Conservation (phyloP, 2,329 filamentous ascomycete genomes). For the Beauveria sp. region DNA sequence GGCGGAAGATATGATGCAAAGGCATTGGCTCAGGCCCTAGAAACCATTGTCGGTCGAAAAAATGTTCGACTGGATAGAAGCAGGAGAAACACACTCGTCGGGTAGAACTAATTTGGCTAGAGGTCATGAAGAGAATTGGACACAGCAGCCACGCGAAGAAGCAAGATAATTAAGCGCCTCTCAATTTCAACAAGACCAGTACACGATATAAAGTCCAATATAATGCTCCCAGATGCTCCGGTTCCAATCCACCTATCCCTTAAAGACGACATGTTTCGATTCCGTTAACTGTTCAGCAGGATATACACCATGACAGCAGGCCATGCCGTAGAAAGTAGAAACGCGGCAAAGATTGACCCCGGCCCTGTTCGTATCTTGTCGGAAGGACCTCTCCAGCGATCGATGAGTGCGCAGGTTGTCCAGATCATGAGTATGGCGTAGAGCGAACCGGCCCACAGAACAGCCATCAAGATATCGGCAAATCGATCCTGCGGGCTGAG, state of each 20-base stretch:
- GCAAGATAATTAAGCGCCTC: neutral
- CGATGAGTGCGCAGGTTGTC: slow-evolving; percentile 32
- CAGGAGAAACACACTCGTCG: slow-evolving; percentile 37
- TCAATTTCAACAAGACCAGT: slow-evolving; percentile 3
- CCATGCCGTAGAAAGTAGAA: slow-evolving; percentile 28
- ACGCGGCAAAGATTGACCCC: slow-evolving; percentile 23
- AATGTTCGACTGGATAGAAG: slow-evolving; percentile 30
- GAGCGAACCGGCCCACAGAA: slow-evolving; percentile 27
- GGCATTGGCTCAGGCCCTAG: slow-evolving; percentile 65
- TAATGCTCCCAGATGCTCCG: neutral
- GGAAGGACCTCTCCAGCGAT: slow-evolving; percentile 33
- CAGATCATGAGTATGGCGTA: slow-evolving; percentile 35
- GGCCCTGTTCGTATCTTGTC: slow-evolving; percentile 24
- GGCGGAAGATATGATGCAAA: slow-evolving; percentile 65
- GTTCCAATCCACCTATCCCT: neutral
- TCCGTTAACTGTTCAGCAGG: slow-evolving; percentile 13
- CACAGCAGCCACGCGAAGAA: neutral
- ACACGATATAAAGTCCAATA: neutral
- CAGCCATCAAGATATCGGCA: slow-evolving; percentile 24
- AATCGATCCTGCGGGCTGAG: slow-evolving; percentile 24
- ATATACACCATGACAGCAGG: slow-evolving; percentile 29
- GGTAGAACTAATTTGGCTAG: slow-evolving; percentile 13
- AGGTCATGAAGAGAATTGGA: no score
- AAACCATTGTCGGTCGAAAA: slow-evolving; percentile 62
- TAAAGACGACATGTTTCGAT: neutral